A percentile compares a stretch with the other conserved stretches of the same genome.
Evolutionary conservation across 176 grass and related monocot species (phyloP).

Genomic region (Carex scoparia): DNA sequence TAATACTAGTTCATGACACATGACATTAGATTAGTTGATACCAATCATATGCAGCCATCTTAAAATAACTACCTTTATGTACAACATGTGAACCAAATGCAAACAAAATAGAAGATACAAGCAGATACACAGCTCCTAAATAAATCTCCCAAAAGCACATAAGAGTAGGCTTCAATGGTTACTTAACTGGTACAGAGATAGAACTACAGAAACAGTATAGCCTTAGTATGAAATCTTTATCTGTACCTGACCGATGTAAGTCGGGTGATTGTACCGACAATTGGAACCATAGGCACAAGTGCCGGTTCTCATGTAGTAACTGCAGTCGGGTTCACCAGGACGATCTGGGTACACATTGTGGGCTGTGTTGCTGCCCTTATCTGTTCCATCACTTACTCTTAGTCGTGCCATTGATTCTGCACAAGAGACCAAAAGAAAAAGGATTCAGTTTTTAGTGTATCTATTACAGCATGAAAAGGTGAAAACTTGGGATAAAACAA

Average conservation of each 20-base stretch:
- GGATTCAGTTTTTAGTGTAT: not conserved
- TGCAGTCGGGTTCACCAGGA: conserved; percentile 36
- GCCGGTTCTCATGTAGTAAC: conserved; percentile 34
- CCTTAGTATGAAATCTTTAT: not conserved
- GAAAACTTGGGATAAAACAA: not conserved
- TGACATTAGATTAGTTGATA: not conserved
- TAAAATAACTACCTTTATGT: not conserved
- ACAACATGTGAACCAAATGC: not conserved
- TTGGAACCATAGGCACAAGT: conserved; percentile 38
- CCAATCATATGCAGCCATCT: not conserved
- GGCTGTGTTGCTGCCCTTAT: not conserved
- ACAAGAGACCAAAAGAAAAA: not conserved
- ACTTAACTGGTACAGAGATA: not conserved
- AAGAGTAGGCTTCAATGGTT: not conserved
- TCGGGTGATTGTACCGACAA: conserved; percentile 44
- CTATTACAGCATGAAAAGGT: not conserved
- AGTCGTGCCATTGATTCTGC: conserved; percentile 28
- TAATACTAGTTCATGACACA: conserved; percentile 7
- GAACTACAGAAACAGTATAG: not conserved
- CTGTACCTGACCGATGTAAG: conserved; percentile 10
- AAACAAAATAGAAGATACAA: not conserved
- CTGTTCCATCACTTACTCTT: conserved; percentile 24
- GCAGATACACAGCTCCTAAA: not conserved
- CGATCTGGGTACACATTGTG: conserved; percentile 33
- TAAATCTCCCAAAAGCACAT: not conserved